Percentiles rank a stretch among this genome's conserved stretches.
These are phyloP conservation scores for Taphrina deformans DNA, from an alignment of 1,139 yeast species.

Conservation along the genomic window DNA sequence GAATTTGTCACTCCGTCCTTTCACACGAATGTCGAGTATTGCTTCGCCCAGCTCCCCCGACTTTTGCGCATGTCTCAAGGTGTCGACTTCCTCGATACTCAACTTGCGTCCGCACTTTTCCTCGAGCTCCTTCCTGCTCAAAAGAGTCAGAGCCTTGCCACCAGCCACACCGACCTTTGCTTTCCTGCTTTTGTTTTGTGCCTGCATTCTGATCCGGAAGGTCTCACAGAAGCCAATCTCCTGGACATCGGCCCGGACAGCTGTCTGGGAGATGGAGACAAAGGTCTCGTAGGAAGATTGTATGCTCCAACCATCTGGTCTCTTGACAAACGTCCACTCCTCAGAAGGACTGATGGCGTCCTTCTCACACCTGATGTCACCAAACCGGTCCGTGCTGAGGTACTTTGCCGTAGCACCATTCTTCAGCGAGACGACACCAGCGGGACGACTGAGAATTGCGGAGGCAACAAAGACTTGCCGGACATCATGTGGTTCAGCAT, in stretches of 20 bases:
- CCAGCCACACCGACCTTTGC: not conserved
- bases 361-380: slow-evolving; percentile 29
- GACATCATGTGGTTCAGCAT: slow-evolving; percentile 35
- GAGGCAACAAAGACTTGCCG: slow-evolving; percentile 35
- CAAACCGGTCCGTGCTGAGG: slow-evolving; percentile 31
- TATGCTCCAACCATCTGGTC: slow-evolving; percentile 32
- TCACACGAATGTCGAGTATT: slow-evolving; percentile 34
- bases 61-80: slow-evolving; percentile 24
- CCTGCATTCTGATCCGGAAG: slow-evolving; percentile 20
- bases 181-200: slow-evolving; percentile 15
- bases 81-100: slow-evolving; percentile 32
- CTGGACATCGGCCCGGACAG: slow-evolving; percentile 28
- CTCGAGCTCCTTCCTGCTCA: slow-evolving; percentile 30
- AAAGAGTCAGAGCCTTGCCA: not conserved
- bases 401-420: slow-evolving; percentile 31
- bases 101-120: slow-evolving; percentile 35
- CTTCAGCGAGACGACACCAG: slow-evolving; percentile 19
- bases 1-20: slow-evolving; percentile 34
- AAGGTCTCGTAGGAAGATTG: slow-evolving; percentile 22
- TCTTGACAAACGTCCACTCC: slow-evolving; percentile 28
- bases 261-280: slow-evolving; percentile 9
- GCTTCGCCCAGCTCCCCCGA: slow-evolving; percentile 36
- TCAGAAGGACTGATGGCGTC: slow-evolving; percentile 36
- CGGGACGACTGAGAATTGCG: slow-evolving; percentile 14
- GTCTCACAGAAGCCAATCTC: slow-evolving; percentile 30